These are phyloP conservation scores for Dothistroma pini DNA, from an alignment of 2,329 filamentous ascomycete genomes.

Conservation along the genomic window DNA sequence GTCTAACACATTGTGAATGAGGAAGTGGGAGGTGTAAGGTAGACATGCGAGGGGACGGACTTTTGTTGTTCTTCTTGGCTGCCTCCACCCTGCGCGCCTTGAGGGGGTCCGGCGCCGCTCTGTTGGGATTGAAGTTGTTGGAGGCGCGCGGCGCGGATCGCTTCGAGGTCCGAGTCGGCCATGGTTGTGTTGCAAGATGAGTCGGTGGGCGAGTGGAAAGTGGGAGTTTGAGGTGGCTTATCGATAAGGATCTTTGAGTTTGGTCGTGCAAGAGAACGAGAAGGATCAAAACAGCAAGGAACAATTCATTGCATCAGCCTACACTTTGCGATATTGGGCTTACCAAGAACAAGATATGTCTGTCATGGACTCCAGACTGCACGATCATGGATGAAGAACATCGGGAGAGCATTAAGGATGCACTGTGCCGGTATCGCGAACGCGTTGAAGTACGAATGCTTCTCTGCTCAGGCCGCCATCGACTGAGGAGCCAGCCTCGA, in stretches of 20 bases:
- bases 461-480: neutral
- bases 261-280: neutral
- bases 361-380: neutral
- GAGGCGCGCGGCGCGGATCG: slow-evolving; percentile 87
- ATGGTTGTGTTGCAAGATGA: slow-evolving; percentile 37
- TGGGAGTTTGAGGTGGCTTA: neutral
- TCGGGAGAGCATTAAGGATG: neutral
- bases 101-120: slow-evolving; percentile 36
- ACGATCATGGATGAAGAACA: neutral
- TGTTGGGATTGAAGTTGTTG: slow-evolving; percentile 80
- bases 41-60: slow-evolving; percentile 41
- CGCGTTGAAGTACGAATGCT: neutral
- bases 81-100: slow-evolving; percentile 44
- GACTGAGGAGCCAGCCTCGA: neutral
- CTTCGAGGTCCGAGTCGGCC: slow-evolving; percentile 65
- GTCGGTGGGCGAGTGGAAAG: neutral
- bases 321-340: neutral
- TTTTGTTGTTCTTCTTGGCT: slow-evolving; percentile 57
- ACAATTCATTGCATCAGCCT: neutral
- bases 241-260: neutral
- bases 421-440: neutral
- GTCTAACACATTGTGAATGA: slow-evolving; percentile 27
- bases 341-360: neutral
- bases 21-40: slow-evolving; percentile 30
- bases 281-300: neutral